Evolutionary conservation across 2,329 filamentous ascomycete genomes (phyloP), one percentile per base, ranked within the genome.

Genomic region (Colletotrichum euphorbiae): DNA sequence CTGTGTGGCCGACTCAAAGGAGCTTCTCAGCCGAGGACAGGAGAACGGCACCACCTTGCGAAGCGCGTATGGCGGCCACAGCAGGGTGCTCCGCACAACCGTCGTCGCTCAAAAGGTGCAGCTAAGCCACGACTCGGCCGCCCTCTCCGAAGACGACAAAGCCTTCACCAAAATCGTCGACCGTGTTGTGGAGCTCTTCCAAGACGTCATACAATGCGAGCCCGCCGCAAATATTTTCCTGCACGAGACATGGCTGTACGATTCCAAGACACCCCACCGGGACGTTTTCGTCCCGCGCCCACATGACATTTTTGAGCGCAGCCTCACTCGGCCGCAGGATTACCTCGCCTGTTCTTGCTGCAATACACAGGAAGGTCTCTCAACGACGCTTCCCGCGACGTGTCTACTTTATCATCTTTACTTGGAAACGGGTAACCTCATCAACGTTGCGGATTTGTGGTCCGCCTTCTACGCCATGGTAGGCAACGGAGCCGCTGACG

Each of bases 361-460:
- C 74, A 81, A 80, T 57, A 75, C 78, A 28, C 78, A 79, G 11
- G 83, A 81, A 21, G 84, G 84, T 0, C 78, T 91, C 9, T 83
- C 84, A 45, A 80, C 88, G 2, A 90, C 87, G 1, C 82, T 93
- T 62, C 93, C 92, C 4, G 84, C 90, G 1, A 91, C 91, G 5
- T 87, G 91, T 1, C 88, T 95, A 36, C 74, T 96, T 28, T 96
- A 95, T 75, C 91, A 92, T 73, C 81, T 96, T 55, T 95, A 94
- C 76, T 83, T 91, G 13, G 93, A 97, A 76, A 90, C 91, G 0
- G 92, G 92, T 0, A 86, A 85, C 8, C 81, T 95, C 67, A 90
- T 96, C 77, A 96, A 96, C 73, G 89, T 91, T 55, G 90, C 88
- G 36, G 93, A 97, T 80, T 77, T 96, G 52, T 94, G 92, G 91